phyloP scores from a whole-genome alignment of 306 rosid species.

The Carpinus viminea region DNA sequence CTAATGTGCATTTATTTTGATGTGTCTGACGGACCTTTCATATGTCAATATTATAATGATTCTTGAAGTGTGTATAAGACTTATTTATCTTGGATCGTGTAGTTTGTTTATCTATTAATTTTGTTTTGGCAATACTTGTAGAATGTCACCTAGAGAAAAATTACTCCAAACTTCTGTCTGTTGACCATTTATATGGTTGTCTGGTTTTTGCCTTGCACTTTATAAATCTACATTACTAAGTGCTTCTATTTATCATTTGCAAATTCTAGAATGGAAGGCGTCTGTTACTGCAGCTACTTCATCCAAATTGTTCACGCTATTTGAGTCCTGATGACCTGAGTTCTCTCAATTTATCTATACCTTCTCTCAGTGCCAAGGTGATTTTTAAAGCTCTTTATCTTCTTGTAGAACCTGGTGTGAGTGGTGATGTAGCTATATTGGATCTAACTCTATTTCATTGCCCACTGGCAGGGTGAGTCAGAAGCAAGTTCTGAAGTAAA shows the following conservation, averaged over 20 bases:
- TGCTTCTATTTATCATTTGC: slow-evolving; percentile 17
- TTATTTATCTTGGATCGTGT: not conserved
- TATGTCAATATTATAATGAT: not conserved
- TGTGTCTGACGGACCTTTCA: not conserved
- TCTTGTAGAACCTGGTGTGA: not conserved
- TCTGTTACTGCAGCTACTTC: slow-evolving; percentile 68
- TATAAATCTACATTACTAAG: slow-evolving; percentile 11
- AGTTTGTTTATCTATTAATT: not conserved
- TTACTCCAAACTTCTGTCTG: not conserved
- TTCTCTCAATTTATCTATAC: slow-evolving; percentile 65
- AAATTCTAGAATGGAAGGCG: slow-evolving; percentile 80
- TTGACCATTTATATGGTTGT: not conserved
- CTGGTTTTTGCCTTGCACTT: slow-evolving; percentile 9
- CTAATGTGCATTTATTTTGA: not conserved
- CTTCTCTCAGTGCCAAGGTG: slow-evolving; percentile 79
- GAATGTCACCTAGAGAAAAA: not conserved
- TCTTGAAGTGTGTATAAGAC: not conserved
- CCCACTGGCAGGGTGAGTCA: slow-evolving; percentile 49
- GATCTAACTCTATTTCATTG: slow-evolving; percentile 21
- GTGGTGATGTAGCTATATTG: slow-evolving; percentile 18
- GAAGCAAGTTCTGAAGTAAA: slow-evolving; percentile 38
- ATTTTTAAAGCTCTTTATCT: slow-evolving; percentile 18
- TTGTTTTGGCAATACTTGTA: not conserved
- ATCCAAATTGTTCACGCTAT: slow-evolving; percentile 81
- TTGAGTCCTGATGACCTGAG: slow-evolving; percentile 79